Evolutionary conservation across 768 basidiomycete species (phyloP), one percentile per base, ranked within the genome.

Genomic region (Tricholoma bakamatsutake): DNA sequence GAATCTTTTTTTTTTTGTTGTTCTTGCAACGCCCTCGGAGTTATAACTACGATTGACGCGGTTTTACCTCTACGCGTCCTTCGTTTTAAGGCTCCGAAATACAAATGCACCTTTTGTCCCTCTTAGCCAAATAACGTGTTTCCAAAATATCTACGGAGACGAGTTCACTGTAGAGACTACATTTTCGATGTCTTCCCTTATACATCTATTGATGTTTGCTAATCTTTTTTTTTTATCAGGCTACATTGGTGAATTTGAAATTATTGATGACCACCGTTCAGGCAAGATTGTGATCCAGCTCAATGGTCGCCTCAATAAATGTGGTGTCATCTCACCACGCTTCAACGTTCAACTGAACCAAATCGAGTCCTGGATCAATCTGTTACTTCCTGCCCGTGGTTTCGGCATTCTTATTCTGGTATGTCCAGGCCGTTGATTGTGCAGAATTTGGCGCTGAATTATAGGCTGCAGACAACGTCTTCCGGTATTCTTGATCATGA

Each of bases 401-500:
- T 98, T 99, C 73, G 97, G 96, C 45, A 87, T 90, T 69, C 88
- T 98, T 75, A 97, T 98, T 76, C 80, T 98, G 59, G 92, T 93
- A 57, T 35, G 88, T 80, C 0, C 18, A 17, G 10, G 11, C 39
- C 37, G 18, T 13, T 35, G 30, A 55, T 28, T 5, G 3, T 54
- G 21, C 21, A 17, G 52, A 1, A 31, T 28, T 30, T 43, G 15
- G 11, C 17, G 18, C 33, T 50, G 40, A 51, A 5, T 37, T 45
- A 1, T 2, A 0, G 18, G 3, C 12, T 27, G 12, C 56, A 93
- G 91, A 99, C 96, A 62, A 98, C 96, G 50, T 96, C 93, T 17
- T 93, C 93, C 15, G 97, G 97, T 61, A 99, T 98, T 73, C 82
- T 98, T 70, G 97, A 98, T 77, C 97, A 99, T 72, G 94, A 97